These are phyloP conservation scores for Dendrothele bispora DNA, from an alignment of 768 basidiomycete species.

Conservation along the genomic window DNA sequence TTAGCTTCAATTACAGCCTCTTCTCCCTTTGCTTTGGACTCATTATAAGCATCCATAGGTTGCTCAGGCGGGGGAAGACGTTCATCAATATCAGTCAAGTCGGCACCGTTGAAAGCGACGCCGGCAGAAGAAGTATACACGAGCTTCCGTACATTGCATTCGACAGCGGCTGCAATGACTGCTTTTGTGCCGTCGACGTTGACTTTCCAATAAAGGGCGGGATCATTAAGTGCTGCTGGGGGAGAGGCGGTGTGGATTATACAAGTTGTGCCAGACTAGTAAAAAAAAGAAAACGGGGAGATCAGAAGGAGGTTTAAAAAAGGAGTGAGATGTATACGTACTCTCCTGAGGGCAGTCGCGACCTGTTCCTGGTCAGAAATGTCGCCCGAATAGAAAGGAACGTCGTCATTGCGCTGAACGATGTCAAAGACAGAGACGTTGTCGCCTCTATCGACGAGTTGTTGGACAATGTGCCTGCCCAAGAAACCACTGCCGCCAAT, in stretches of 20 bases:
- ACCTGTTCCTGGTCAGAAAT: slow-evolving; percentile 79
- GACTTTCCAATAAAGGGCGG: slow-evolving; percentile 83
- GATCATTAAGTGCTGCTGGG: slow-evolving; percentile 61
- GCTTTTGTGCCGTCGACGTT: slow-evolving; percentile 91
- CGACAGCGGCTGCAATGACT: slow-evolving; percentile 78
- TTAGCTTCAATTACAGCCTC: slow-evolving; percentile 82
- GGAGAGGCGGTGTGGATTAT: slow-evolving; percentile 96
- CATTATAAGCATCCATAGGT: slow-evolving; percentile 89
- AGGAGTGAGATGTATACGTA: slow-evolving; percentile 28
- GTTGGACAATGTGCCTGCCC: slow-evolving; percentile 88
- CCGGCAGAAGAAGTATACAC: slow-evolving; percentile 95
- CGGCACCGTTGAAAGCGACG: slow-evolving; percentile 81
- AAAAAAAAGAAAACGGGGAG: too few relatives aligned
- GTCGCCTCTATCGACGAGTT: slow-evolving; percentile 76
- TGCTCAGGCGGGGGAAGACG: slow-evolving; percentile 71
- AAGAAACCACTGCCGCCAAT: slow-evolving; percentile 94
- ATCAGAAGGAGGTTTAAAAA: too few relatives aligned
- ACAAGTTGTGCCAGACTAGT: slow-evolving; percentile 81
- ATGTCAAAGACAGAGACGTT: slow-evolving; percentile 87
- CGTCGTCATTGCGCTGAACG: slow-evolving; percentile 86
- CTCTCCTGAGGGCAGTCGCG: slow-evolving; percentile 70
- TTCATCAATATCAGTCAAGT: slow-evolving; percentile 88
- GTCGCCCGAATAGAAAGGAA: slow-evolving; percentile 87
- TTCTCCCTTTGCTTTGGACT: slow-evolving; percentile 91
- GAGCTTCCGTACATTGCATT: slow-evolving; percentile 74